Evolutionary conservation across 345 rosid genomes (phyloP).

Genomic region (Erucastrum elatum): DNA sequence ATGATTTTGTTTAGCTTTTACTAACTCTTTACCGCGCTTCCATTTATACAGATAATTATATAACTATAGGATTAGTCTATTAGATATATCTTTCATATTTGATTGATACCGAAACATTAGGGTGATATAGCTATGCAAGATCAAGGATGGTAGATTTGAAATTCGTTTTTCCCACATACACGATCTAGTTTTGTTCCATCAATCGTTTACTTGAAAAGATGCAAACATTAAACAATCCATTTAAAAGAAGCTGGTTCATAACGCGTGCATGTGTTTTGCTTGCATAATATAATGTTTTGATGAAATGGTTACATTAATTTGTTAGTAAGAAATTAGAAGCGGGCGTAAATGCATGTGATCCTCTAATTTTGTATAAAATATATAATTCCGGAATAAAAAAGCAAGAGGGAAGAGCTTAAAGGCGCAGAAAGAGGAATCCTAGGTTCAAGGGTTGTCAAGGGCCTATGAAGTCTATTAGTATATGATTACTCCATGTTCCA

Average conservation of each 20-base stretch:
- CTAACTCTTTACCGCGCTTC: background rate
- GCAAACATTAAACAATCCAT: background rate
- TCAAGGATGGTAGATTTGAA: background rate
- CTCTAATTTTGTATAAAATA: constrained; percentile 5
- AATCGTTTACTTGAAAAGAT: constrained; percentile 19
- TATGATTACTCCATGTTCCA: constrained; percentile 12
- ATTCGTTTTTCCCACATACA: background rate
- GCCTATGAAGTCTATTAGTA: constrained; percentile 24
- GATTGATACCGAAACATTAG: background rate
- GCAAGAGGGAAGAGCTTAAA: constrained; percentile 20
- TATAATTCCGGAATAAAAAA: constrained; percentile 7
- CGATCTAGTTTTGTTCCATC: background rate
- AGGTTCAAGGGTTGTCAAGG: constrained; percentile 31
- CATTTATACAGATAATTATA: background rate
- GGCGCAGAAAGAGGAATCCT: constrained; percentile 42
- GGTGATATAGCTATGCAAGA: background rate
- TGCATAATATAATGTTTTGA: constrained; percentile 20
- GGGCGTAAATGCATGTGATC: background rate
- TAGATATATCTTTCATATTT: background rate
- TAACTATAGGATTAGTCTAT: background rate
- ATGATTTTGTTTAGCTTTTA: background rate
- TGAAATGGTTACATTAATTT: constrained; percentile 15
- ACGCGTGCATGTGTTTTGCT: constrained; percentile 21
- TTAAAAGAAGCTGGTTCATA: background rate
- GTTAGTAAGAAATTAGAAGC: constrained; percentile 19